These are phyloP conservation scores for Cryphonectria parasitica DNA, from an alignment of 2,329 filamentous ascomycete species.

Conservation along the genomic window DNA sequence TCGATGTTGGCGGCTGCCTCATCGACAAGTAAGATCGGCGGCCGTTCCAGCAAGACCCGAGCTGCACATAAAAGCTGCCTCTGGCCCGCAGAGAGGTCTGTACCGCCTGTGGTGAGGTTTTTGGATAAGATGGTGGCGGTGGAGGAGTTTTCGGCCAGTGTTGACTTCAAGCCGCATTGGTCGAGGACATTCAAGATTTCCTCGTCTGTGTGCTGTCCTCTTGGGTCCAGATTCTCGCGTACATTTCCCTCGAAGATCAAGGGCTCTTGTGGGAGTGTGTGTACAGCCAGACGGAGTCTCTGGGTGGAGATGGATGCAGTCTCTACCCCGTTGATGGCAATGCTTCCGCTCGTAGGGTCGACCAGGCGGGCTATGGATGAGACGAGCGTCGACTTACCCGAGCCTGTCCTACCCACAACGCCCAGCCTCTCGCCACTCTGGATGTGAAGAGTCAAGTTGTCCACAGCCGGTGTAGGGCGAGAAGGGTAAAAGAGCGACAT, in stretches of 20 bases:
- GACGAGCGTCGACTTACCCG: conserved; percentile 40
- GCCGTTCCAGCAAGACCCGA: conserved; percentile 30
- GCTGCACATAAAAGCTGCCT: conserved; percentile 39
- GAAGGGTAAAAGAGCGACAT: conserved; percentile 17
- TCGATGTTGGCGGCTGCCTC: conserved; percentile 23
- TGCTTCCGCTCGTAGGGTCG: conserved; percentile 34
- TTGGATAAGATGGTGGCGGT: not conserved
- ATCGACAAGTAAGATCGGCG: conserved; percentile 19
- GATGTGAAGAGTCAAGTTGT: conserved; percentile 14
- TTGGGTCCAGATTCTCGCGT: conserved; percentile 28
- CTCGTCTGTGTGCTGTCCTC: conserved; percentile 4
- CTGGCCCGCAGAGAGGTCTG: conserved; percentile 38
- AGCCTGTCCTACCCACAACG: conserved; percentile 40
- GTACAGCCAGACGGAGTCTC: conserved; percentile 2
- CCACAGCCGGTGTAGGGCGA: conserved; percentile 13
- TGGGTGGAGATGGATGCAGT: conserved; percentile 30
- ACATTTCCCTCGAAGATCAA: conserved; percentile 14
- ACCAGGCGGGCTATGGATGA: conserved; percentile 40
- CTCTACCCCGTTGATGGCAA: conserved; percentile 39
- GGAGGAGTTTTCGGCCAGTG: not conserved
- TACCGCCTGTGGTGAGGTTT: conserved; percentile 19
- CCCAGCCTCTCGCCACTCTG: conserved; percentile 28
- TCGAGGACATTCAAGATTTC: conserved; percentile 14
- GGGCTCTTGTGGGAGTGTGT: conserved; percentile 12
- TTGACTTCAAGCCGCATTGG: conserved; percentile 5